Evolutionary conservation across 352 stramenopile species (phyloP).

Genomic region (Phytophthora uliginosa): DNA sequence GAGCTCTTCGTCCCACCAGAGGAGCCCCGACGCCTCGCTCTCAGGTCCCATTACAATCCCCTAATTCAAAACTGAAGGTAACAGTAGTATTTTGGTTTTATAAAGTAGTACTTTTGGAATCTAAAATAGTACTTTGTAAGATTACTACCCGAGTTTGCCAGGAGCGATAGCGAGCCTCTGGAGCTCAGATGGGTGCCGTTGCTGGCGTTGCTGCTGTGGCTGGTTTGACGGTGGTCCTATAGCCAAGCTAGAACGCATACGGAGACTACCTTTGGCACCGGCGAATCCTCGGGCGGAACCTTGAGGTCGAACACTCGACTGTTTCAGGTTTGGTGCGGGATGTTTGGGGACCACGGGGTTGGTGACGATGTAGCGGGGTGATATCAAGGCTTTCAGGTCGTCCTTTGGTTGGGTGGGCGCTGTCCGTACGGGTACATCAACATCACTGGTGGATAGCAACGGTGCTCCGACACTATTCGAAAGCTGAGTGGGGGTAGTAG

Average conservation of each 20-base stretch:
- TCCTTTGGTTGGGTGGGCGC: conserved; percentile 8
- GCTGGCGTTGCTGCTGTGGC: conserved; percentile 14
- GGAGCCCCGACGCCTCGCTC: conserved; percentile 22
- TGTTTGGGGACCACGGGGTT: conserved; percentile 21
- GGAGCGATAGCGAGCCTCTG: conserved; percentile 15
- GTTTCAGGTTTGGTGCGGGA: conserved; percentile 24
- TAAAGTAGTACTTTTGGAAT: not conserved
- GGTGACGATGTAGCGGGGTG: conserved; percentile 31
- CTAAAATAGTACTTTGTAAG: not conserved
- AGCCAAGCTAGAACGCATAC: conserved; percentile 20
- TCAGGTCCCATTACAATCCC: conserved; percentile 11
- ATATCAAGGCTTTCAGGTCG: conserved; percentile 33
- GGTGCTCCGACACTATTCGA: not conserved
- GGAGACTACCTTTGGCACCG: conserved; percentile 10
- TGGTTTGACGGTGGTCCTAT: conserved; percentile 13
- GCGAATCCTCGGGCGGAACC: conserved; percentile 25
- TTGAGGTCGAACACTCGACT: conserved; percentile 25
- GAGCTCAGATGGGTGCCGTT: conserved; percentile 23
- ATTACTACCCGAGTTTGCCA: conserved; percentile 24
- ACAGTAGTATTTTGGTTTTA: not conserved
- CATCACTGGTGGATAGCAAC: not conserved
- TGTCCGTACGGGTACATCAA: not conserved
- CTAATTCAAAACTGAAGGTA: not conserved
- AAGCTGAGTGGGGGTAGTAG: not conserved
- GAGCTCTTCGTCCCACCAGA: conserved; percentile 54